phyloP scores from a whole-genome alignment of 2,329 filamentous ascomycete genomes.

The Sphaerulina musiva region DNA sequence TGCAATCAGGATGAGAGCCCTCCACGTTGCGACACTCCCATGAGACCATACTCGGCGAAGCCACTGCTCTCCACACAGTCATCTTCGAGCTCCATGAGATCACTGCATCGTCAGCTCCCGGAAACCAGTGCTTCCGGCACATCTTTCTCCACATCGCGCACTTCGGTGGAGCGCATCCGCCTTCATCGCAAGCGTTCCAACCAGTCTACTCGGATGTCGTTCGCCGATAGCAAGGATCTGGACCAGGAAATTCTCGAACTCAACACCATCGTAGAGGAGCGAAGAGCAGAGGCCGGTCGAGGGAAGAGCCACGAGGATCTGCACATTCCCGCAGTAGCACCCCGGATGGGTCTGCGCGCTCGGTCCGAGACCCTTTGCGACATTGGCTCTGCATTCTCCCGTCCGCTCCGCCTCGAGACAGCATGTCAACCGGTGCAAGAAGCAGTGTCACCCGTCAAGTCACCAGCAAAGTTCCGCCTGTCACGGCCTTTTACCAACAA shows the following conservation, averaged over 20 bases:
- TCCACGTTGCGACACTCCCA: neutral
- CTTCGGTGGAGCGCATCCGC: constrained; percentile 31
- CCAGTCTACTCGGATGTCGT: constrained; percentile 21
- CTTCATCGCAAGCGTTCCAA: constrained; percentile 32
- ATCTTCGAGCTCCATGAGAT: constrained; percentile 31
- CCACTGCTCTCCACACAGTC: constrained; percentile 18
- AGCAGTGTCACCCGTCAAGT: constrained; percentile 12
- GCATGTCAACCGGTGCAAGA: constrained; percentile 2
- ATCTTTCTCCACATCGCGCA: constrained; percentile 9
- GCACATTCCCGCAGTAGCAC: constrained; percentile 44
- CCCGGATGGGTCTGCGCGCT: constrained; percentile 41
- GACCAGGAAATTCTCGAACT: constrained; percentile 44
- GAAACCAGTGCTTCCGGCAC: constrained; percentile 16
- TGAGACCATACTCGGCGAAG: constrained; percentile 1
- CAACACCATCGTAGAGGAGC: constrained; percentile 46
- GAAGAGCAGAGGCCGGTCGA: constrained; percentile 34
- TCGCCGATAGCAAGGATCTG: constrained; percentile 26
- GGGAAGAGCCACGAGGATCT: constrained; percentile 26
- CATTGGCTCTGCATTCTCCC: constrained; percentile 44
- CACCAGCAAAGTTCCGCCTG: constrained; percentile 19
- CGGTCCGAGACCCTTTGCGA: constrained; percentile 44
- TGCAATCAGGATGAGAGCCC: neutral
- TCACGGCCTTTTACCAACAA: constrained; percentile 21
- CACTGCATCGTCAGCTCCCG: constrained; percentile 33
- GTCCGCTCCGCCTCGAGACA: constrained; percentile 26